Conservation (phyloP, 331 rosid genomes). For the Saraca asoca region DNA sequence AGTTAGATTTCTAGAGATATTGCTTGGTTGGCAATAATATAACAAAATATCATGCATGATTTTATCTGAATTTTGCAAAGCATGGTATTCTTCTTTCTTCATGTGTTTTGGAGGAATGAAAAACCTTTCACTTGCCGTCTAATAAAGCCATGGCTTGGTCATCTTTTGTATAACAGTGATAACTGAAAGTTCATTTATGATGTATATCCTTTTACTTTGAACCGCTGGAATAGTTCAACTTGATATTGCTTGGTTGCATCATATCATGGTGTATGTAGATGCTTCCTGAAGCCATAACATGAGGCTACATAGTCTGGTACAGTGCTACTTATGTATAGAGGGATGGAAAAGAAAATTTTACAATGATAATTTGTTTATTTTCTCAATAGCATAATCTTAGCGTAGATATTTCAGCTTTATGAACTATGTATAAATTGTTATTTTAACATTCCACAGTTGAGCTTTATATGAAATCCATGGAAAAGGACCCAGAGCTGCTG, state of each 20-base stretch:
- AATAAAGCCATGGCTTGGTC: neutral
- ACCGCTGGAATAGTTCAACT: neutral
- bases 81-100: no score
- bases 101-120: neutral
- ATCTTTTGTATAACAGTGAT: neutral
- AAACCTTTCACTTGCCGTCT: neutral
- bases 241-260: neutral
- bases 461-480: slow-evolving; percentile 19
- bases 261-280: slow-evolving; percentile 12
- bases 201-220: slow-evolving; percentile 9
- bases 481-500: slow-evolving; percentile 1
- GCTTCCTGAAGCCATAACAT: slow-evolving; percentile 19
- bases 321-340: neutral
- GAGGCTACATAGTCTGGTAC: neutral
- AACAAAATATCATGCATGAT: no score
- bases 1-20: slow-evolving; percentile 6
- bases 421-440: slow-evolving; percentile 10
- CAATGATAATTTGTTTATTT: slow-evolving; percentile 20
- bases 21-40: neutral
- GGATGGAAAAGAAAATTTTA: slow-evolving; percentile 27
- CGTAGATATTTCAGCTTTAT: slow-evolving; percentile 17
- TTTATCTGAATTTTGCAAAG: neutral
- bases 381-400: neutral
- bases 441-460: neutral
- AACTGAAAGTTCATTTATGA: neutral